Conservation (phyloP, 2,329 filamentous ascomycete species). For the Scytalidium sp. region DNA sequence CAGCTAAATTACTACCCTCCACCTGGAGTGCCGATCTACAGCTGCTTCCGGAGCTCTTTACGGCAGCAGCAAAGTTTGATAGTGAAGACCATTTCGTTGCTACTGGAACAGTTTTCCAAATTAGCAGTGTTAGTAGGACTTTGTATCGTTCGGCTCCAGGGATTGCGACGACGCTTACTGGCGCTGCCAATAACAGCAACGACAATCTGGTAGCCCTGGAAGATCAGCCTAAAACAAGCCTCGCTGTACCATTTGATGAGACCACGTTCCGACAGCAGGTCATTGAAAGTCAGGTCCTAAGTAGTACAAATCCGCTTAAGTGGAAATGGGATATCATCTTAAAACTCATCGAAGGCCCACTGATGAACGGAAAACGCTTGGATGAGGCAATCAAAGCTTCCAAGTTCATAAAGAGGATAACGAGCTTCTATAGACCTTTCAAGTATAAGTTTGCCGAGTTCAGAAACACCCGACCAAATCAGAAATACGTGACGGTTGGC, state of each 20-base stretch:
- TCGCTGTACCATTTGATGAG: slow-evolving; percentile 53
- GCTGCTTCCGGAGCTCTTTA: slow-evolving; percentile 81
- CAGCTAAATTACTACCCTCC: slow-evolving; percentile 79
- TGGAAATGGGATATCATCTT: slow-evolving; percentile 98
- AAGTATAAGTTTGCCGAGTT: slow-evolving; percentile 93
- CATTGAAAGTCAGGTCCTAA: slow-evolving; percentile 80
- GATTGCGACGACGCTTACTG: slow-evolving; percentile 17
- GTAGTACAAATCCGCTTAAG: slow-evolving; percentile 86
- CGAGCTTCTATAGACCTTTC: slow-evolving; percentile 95
- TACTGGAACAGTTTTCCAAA: slow-evolving; percentile 91
- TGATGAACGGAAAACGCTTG: slow-evolving; percentile 85
- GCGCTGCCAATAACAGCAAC: slow-evolving; percentile 31
- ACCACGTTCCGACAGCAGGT: slow-evolving; percentile 61
- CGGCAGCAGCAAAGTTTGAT: slow-evolving; percentile 69
- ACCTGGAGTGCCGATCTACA: slow-evolving; percentile 83
- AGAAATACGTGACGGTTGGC: slow-evolving; percentile 88
- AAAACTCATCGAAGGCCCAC: slow-evolving; percentile 85
- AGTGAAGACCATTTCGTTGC: slow-evolving; percentile 74
- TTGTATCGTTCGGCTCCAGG: slow-evolving; percentile 73
- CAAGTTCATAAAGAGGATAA: slow-evolving; percentile 91
- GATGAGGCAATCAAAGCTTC: slow-evolving; percentile 93
- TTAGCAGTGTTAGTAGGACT: slow-evolving; percentile 94
- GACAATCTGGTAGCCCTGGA: slow-evolving; percentile 50
- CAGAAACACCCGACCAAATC: slow-evolving; percentile 86
- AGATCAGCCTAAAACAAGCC: slow-evolving; percentile 51